Percentiles rank a stretch among this genome's conserved stretches.
These are phyloP conservation scores for Mercurialis annua DNA, from an alignment of 345 rosid species.

Conservation along the genomic window DNA sequence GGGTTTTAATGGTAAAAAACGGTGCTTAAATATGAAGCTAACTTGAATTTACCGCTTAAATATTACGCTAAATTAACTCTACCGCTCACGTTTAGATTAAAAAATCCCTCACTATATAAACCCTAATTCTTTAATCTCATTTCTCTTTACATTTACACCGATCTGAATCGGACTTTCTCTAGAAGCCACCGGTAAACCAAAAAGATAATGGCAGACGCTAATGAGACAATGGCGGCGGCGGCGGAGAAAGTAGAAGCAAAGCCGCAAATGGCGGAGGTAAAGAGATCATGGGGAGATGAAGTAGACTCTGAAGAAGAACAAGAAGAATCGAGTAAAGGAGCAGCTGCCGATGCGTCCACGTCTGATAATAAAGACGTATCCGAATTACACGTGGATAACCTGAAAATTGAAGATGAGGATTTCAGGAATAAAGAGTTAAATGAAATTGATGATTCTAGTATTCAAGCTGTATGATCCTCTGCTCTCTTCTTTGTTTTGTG, in stretches of 20 bases:
- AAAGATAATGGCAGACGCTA: not conserved
- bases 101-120: too few species aligned
- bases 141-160: not conserved
- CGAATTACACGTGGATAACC: conserved; percentile 41
- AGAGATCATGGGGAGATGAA: too few species aligned
- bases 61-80: too few species aligned
- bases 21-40: not conserved
- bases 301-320: too few species aligned
- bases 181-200: not conserved
- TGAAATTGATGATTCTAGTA: conserved; percentile 80
- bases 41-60: not conserved
- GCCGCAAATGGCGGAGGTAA: too few species aligned
- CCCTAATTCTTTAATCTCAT: too few species aligned
- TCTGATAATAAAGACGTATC: too few species aligned
- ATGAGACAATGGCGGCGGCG: conserved; percentile 8
- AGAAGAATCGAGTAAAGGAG: too few species aligned
- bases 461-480: conserved; percentile 55
- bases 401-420: conserved; percentile 52
- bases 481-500: not conserved
- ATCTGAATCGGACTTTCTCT: not conserved
- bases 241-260: conserved; percentile 14
- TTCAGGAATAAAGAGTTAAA: conserved; percentile 57
- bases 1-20: too few species aligned
- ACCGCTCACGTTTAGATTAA: too few species aligned
- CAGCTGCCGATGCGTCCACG: too few species aligned